A percentile compares a stretch with the other conserved stretches of the same genome.
phyloP scores from a whole-genome alignment of 306 rosid genomes.

The Albizia julibrissin region DNA sequence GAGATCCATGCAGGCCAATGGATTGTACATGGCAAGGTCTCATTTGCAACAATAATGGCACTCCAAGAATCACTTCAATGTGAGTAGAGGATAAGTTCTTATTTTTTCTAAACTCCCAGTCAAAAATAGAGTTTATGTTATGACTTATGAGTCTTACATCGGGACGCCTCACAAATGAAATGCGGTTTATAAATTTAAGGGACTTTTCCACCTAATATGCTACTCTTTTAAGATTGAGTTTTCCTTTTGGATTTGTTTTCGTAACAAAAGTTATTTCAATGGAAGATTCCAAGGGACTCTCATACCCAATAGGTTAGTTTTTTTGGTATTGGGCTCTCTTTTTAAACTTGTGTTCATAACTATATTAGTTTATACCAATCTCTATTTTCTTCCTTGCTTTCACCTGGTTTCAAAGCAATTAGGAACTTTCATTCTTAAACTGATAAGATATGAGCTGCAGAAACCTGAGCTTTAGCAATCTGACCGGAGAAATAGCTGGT shows the following conservation, averaged over 20 bases:
- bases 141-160: too few species aligned
- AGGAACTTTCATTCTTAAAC: background rate
- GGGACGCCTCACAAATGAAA: too few species aligned
- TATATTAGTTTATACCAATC: background rate
- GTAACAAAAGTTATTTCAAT: too few species aligned
- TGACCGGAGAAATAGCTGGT: background rate
- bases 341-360: too few species aligned
- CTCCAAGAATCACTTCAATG: conserved; percentile 42
- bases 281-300: too few species aligned
- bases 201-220: too few species aligned
- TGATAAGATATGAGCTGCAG: background rate
- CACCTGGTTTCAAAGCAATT: background rate
- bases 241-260: too few species aligned
- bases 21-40: conserved; percentile 22
- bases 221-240: too few species aligned
- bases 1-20: conserved; percentile 42
- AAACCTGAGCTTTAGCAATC: background rate
- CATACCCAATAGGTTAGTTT: too few species aligned
- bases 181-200: too few species aligned
- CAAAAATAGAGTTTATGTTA: background rate
- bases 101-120: background rate
- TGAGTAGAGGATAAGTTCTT: conserved; percentile 11
- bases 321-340: too few species aligned
- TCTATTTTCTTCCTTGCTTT: background rate
- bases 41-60: conserved; percentile 18